Percentiles rank a stretch among this genome's conserved stretches.
phyloP scores from a whole-genome alignment of 2,329 filamentous ascomycete species.

The Trichoderma afroharzianum region DNA sequence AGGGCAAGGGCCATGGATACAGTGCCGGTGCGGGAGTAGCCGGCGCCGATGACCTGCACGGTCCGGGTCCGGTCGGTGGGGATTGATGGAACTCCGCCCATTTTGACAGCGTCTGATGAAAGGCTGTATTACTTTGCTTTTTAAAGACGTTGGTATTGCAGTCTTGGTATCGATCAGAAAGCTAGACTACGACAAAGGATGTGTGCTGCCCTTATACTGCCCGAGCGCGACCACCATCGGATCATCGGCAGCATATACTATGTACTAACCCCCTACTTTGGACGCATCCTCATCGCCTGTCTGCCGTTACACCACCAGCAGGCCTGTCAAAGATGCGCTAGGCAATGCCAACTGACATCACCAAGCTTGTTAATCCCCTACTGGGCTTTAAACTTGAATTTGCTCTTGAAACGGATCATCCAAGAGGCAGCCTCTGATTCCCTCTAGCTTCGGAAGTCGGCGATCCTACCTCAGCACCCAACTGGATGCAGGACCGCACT shows the following conservation, averaged over 20 bases:
- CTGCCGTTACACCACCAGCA: background rate
- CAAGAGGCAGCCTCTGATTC: background rate
- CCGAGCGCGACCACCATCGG: background rate
- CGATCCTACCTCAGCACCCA: background rate
- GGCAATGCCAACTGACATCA: background rate
- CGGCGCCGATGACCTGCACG: slow-evolving; percentile 42
- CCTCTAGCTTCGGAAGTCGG: background rate
- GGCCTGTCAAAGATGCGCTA: background rate
- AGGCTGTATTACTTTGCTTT: background rate
- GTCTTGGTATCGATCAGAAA: background rate
- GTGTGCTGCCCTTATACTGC: background rate
- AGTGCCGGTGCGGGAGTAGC: slow-evolving; percentile 35
- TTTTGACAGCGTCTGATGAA: slow-evolving; percentile 2
- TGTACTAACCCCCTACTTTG: background rate
- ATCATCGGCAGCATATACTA: background rate
- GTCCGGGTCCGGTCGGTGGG: slow-evolving; percentile 29
- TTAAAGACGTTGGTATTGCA: background rate
- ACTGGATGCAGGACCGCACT: background rate
- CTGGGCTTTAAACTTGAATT: background rate
- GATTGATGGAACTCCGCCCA: slow-evolving; percentile 31
- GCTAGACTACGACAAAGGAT: background rate
- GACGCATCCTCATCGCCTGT: background rate
- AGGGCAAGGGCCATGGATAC: slow-evolving; percentile 47
- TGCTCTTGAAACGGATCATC: background rate
- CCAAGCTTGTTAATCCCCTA: background rate